Conservation (phyloP, 129 eudicot genomes). For the Oenanthe sinensis region DNA sequence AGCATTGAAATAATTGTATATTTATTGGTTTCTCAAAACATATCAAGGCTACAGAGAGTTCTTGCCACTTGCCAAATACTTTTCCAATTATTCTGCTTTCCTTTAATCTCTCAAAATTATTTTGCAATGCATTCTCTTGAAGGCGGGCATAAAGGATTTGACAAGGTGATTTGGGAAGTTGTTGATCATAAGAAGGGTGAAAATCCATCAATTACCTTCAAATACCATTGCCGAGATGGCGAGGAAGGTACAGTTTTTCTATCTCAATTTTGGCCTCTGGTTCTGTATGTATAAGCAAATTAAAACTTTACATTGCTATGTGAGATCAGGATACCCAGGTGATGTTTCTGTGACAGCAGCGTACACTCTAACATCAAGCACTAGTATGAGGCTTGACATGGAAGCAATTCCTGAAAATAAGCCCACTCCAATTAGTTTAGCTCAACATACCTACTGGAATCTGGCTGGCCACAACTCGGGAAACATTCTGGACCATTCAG, state of each 20-base stretch:
- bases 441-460: slow-evolving; percentile 97
- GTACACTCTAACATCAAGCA: slow-evolving; percentile 67
- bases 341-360: slow-evolving; percentile 73
- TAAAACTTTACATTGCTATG: background rate
- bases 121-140: slow-evolving; percentile 14
- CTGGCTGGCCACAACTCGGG: slow-evolving; percentile 83
- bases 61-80: background rate
- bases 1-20: background rate
- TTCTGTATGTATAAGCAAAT: background rate
- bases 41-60: background rate
- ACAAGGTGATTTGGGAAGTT: slow-evolving; percentile 91
- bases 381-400: slow-evolving; percentile 78
- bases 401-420: slow-evolving; percentile 75
- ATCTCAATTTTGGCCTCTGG: slow-evolving; percentile 6
- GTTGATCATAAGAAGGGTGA: slow-evolving; percentile 65
- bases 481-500: slow-evolving; percentile 58
- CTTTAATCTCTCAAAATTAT: background rate
- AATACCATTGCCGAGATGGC: slow-evolving; percentile 68
- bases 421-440: slow-evolving; percentile 76
- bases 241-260: slow-evolving; percentile 70
- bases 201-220: slow-evolving; percentile 82
- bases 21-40: background rate
- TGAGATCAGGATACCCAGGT: slow-evolving; percentile 77
- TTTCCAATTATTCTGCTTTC: background rate
- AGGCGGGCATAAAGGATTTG: slow-evolving; percentile 92